Conservation (phyloP, 2,329 filamentous ascomycete species). For the Lasiodiplodia sp. region DNA sequence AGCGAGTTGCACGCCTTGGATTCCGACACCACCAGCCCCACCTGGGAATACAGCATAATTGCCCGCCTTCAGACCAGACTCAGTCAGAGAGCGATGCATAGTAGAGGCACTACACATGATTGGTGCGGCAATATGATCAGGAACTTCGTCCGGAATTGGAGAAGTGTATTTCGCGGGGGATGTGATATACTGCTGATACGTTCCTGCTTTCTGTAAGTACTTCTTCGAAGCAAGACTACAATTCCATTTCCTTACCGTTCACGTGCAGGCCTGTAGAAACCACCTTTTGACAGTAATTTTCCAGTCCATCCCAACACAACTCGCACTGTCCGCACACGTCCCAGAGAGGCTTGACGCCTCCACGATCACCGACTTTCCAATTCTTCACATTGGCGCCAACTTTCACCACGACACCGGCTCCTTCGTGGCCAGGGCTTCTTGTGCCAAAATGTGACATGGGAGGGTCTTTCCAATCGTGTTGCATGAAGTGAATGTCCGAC, state of each 20-base stretch:
- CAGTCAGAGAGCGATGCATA: conserved; percentile 63
- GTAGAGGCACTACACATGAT: conserved; percentile 56
- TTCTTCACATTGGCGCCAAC: conserved; percentile 61
- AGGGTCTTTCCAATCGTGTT: conserved; percentile 56
- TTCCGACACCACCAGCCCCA: conserved; percentile 64
- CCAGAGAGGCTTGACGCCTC: conserved; percentile 60
- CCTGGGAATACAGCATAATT: conserved; percentile 64
- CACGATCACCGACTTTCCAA: conserved; percentile 60
- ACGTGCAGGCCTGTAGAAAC: conserved; percentile 54
- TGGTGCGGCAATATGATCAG: conserved; percentile 46
- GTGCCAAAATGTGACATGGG: conserved; percentile 51
- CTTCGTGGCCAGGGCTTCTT: conserved; percentile 62
- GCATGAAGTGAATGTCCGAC: conserved; percentile 66
- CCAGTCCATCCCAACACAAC: conserved; percentile 59
- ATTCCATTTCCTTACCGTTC: conserved; percentile 35
- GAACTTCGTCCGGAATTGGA: conserved; percentile 29
- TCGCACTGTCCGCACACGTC: conserved; percentile 61
- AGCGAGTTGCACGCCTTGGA: conserved; percentile 61
- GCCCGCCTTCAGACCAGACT: conserved; percentile 58
- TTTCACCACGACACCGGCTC: conserved; percentile 65
- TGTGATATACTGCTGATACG: conserved; percentile 67
- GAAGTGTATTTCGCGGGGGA: conserved; percentile 63
- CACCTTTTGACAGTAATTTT: conserved; percentile 59
- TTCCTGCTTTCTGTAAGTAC: neutral
- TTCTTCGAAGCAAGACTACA: neutral